phyloP scores from a whole-genome alignment of 257 asterid genomes.

The Fraxinus anomala region DNA sequence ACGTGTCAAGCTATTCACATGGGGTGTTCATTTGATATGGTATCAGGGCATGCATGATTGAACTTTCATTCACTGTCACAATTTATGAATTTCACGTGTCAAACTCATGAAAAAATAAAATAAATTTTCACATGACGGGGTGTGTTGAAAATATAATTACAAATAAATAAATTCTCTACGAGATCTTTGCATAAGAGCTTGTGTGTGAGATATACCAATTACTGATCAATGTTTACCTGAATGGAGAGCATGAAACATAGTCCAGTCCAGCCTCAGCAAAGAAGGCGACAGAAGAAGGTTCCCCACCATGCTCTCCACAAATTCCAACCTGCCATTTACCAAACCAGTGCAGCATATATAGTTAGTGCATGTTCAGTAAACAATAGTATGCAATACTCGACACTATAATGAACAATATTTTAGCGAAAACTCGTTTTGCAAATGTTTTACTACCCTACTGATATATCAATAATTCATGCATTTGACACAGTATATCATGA shows the following conservation, averaged over 20 bases:
- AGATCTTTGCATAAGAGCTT: background rate
- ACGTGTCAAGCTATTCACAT: too few species aligned
- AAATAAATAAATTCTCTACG: too few species aligned
- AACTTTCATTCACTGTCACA: too few species aligned
- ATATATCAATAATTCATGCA: background rate
- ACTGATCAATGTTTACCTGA: slow-evolving; percentile 50
- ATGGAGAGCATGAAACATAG: slow-evolving; percentile 96
- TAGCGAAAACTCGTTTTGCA: background rate
- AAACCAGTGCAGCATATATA: background rate
- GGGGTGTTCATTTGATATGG: too few species aligned
- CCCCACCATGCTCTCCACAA: slow-evolving; percentile 95
- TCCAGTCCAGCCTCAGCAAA: slow-evolving; percentile 89
- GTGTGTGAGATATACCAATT: background rate
- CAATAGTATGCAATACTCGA: background rate
- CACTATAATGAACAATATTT: background rate
- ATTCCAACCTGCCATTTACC: slow-evolving; percentile 65
- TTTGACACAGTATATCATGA: background rate
- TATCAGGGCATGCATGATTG: background rate
- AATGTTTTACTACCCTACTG: background rate
- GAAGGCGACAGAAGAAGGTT: slow-evolving; percentile 93
- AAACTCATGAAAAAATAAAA: background rate
- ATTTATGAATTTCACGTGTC: background rate
- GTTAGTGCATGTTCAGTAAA: background rate
- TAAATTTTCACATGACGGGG: background rate
- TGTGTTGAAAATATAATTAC: background rate